Evolutionary conservation across 139 green algal species (phyloP).

Genomic region (Chlamydomonas asymmetrica): DNA sequence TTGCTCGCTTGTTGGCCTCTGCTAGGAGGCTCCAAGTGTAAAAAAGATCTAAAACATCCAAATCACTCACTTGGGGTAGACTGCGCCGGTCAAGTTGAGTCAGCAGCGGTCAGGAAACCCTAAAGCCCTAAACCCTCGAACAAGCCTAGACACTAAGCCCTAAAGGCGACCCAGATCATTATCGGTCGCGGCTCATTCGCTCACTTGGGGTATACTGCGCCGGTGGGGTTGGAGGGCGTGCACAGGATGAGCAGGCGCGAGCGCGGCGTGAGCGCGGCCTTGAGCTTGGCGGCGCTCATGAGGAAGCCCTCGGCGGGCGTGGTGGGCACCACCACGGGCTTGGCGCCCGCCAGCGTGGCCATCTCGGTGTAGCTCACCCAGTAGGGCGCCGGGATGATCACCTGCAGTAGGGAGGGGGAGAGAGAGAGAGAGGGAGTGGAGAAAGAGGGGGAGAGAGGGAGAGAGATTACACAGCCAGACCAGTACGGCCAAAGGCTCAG

Average conservation of each 20-base stretch:
- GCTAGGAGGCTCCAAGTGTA: too few relatives aligned
- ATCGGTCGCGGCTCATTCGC: too few relatives aligned
- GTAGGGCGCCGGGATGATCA: conserved; percentile 94
- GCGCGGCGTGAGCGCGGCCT: conserved; percentile 69
- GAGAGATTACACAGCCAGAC: too few relatives aligned
- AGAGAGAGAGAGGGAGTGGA: background rate
- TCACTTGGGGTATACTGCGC: conserved; percentile 79
- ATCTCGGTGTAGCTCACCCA: conserved; percentile 99
- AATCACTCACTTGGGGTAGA: too few relatives aligned
- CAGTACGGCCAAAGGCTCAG: too few relatives aligned
- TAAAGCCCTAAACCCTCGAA: too few relatives aligned
- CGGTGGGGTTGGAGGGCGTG: conserved; percentile 95
- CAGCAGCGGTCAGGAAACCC: too few relatives aligned
- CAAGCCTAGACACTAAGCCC: too few relatives aligned
- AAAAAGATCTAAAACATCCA: too few relatives aligned
- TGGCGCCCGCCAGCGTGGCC: conserved; percentile 77
- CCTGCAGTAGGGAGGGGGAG: conserved; percentile 36
- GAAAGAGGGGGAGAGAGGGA: background rate
- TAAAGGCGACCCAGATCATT: too few relatives aligned
- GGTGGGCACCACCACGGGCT: conserved; percentile 79
- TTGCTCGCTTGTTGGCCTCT: too few relatives aligned
- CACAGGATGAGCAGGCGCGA: conserved; percentile 96
- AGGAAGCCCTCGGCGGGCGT: conserved; percentile 75
- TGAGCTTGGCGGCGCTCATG: conserved; percentile 75
- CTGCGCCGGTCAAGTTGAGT: too few relatives aligned